Conservation (phyloP, 1,284 basidiomycete genomes). For the Cutaneotrichosporon mucoides region DNA sequence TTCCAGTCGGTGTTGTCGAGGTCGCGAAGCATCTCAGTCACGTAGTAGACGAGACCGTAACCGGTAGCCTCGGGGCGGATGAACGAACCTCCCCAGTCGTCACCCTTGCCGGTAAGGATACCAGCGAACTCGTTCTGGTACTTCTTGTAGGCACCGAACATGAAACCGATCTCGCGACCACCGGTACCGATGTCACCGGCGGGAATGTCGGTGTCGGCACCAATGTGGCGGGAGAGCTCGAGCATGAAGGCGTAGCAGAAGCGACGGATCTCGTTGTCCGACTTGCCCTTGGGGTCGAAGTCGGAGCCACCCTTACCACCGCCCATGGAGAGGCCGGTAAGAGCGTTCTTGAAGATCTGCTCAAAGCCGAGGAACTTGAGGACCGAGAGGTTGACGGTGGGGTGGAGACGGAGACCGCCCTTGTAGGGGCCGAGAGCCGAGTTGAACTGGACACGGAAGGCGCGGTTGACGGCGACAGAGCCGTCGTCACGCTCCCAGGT, state of each 20-base stretch:
- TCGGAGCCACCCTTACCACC: conserved; percentile 68
- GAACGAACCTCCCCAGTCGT: conserved; percentile 67
- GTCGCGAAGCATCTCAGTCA: conserved; percentile 56
- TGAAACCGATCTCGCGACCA: conserved; percentile 65
- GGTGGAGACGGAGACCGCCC: conserved; percentile 72
- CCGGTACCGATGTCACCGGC: conserved; percentile 72
- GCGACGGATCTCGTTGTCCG: conserved; percentile 67
- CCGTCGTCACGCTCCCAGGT: conserved; percentile 75
- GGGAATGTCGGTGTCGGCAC: conserved; percentile 71
- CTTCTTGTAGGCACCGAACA: conserved; percentile 72
- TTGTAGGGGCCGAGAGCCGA: conserved; percentile 79
- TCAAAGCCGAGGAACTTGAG: conserved; percentile 83
- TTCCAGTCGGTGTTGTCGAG: conserved; percentile 52
- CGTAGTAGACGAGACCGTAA: conserved; percentile 75
- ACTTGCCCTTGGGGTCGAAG: conserved; percentile 79
- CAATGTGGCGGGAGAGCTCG: conserved; percentile 68
- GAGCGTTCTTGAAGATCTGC: conserved; percentile 77
- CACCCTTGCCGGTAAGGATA: conserved; percentile 72
- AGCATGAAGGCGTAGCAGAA: conserved; percentile 68
- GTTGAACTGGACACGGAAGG: conserved; percentile 77
- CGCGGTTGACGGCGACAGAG: conserved; percentile 65
- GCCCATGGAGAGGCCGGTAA: conserved; percentile 73
- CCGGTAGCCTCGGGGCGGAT: conserved; percentile 69
- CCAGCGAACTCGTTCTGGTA: conserved; percentile 71
- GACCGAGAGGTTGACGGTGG: conserved; percentile 75